Base-by-base conservation (phyloP, 208 protist genomes). In the Wallacemonas sp. region DNA sequence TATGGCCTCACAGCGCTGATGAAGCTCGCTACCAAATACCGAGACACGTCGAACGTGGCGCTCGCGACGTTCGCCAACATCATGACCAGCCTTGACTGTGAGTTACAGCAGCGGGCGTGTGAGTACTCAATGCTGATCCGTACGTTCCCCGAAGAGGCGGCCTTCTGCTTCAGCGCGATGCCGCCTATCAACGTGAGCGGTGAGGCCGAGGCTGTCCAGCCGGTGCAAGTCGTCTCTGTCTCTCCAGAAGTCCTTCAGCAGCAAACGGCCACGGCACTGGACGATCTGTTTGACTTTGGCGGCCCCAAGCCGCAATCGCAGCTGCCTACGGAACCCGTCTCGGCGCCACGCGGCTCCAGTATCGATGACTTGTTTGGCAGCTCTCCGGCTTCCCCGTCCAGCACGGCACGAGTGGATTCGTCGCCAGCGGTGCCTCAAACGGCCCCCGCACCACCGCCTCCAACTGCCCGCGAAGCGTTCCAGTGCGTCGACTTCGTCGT, bases 31-130 rank as follows among this genome's bases (percentile, higher is more conserved):
- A 84, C 93, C 0, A 85, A 87, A 42, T 97, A 91, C 66, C 76
- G 79, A 3, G 73, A 74, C 9, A 58, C 67, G 22, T 77, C 79
- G 64, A 3, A 63, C 36, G 34, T 69, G 32, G 85, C 70, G 8
- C 66, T 92, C 24, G n/a, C 66, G 3, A 83, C 80, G 13, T 87
- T 94, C 48, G 69, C 69, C 6, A 81, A 63, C 38, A 87, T 84
- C 64, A 75, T 81, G 46, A 77, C 67, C 12, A 89, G 80, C 59
- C 85, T 98, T 24, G 86, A 94, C 66, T 91, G 95, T 61, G 96
- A 99, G 69, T 72, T 98, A 58, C 96, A 98, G 82, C 93, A 98
- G 70, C 86, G 94, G 44, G 83, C 95, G n/a, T 85, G 84, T 62
- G 94, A 98, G 85, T 97, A 97, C 71, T 86, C 77, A 21, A 83